Evolutionary conservation across 495 filamentous ascomycete species (phyloP), one percentile per base, ranked within the genome.

Genomic region (Hypoxylon rickii): DNA sequence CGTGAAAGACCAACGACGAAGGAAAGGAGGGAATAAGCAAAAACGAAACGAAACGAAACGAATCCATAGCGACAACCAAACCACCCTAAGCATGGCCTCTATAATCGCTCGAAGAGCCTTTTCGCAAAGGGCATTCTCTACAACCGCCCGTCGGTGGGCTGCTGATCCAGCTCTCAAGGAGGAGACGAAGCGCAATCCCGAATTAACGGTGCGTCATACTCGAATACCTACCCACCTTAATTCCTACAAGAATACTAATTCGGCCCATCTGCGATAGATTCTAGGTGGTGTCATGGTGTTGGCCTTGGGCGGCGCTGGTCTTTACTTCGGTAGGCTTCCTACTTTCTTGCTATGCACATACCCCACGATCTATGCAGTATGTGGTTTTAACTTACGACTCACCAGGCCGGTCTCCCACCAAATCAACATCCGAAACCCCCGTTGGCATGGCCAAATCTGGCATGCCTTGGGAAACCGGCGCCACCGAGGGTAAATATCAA

Each of bases 271-370:
- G 15, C 39, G 15, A 59, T 61, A 98, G 94, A 85, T 96, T 64
- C 86, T 98, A 44, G 79, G 91, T 55, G 89, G 84, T 66, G 86
- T 98, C 64, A 97, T 98, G 95, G 86, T 89, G 53, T 85, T 86
- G 69, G 88, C 89, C 65, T 89, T 96, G 65, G 83, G 84, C 49
- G 82, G 94, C 68, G 95, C 88, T 51, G 94, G 94, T 65, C 96
- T 85, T 84, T 87, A 89, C 75, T 90, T 91, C 59, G 84, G 85
- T 86, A 77, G 54, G 71, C 58, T 33, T 29, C 24, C 44, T 22
- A 24, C 40, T 46, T 59, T 63, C 64, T 51, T 22, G 7, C 12
- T 12, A 6, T 8, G 6, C 12, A 12, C 7, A 13, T 3, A 3
- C 7, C n/a, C 12, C 13, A 18, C 43, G 16, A 7, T 10, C 19